Evolutionary conservation across 768 basidiomycete species (phyloP).

Genomic region (Psilocybe subaeruginosa): DNA sequence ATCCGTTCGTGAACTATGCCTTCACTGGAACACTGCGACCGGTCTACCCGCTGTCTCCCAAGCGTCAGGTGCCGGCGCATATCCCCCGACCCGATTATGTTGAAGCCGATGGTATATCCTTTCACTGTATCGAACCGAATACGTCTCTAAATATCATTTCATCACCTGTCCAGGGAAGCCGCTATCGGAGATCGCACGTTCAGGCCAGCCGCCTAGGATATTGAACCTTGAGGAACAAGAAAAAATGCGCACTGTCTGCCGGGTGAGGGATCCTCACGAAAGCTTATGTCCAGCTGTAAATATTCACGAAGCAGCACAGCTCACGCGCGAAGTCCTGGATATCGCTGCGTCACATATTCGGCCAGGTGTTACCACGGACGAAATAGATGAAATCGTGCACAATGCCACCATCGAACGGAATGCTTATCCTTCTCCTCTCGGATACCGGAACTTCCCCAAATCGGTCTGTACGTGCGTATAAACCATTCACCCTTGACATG

Average conservation of each 20-base stretch:
- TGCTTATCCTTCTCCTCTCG: slow-evolving; percentile 92
- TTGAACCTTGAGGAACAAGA: slow-evolving; percentile 77
- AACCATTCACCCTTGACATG: background rate
- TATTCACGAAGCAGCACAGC: slow-evolving; percentile 43
- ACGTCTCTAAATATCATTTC: slow-evolving; percentile 9
- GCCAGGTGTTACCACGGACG: slow-evolving; percentile 96
- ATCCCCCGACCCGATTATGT: slow-evolving; percentile 93
- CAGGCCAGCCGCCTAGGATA: slow-evolving; percentile 66
- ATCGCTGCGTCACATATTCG: slow-evolving; percentile 82
- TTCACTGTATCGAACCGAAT: slow-evolving; percentile 24
- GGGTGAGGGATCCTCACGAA: slow-evolving; percentile 52
- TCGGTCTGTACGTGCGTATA: slow-evolving; percentile 92
- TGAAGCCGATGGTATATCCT: slow-evolving; percentile 39
- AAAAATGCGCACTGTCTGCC: slow-evolving; percentile 86
- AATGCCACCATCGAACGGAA: slow-evolving; percentile 88
- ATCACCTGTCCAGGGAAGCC: slow-evolving; percentile 51
- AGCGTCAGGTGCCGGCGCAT: slow-evolving; percentile 76
- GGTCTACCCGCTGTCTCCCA: slow-evolving; percentile 84
- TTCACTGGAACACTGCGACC: slow-evolving; percentile 85
- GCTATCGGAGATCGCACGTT: slow-evolving; percentile 55
- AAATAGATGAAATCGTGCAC: slow-evolving; percentile 93
- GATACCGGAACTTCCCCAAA: slow-evolving; percentile 91
- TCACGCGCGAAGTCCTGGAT: slow-evolving; percentile 92
- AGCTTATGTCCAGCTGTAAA: background rate
- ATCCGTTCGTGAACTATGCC: slow-evolving; percentile 76